Evolutionary conservation across 768 basidiomycete genomes (phyloP), one percentile per base, ranked within the genome.

Genomic region (Agrocybe chaxingu): DNA sequence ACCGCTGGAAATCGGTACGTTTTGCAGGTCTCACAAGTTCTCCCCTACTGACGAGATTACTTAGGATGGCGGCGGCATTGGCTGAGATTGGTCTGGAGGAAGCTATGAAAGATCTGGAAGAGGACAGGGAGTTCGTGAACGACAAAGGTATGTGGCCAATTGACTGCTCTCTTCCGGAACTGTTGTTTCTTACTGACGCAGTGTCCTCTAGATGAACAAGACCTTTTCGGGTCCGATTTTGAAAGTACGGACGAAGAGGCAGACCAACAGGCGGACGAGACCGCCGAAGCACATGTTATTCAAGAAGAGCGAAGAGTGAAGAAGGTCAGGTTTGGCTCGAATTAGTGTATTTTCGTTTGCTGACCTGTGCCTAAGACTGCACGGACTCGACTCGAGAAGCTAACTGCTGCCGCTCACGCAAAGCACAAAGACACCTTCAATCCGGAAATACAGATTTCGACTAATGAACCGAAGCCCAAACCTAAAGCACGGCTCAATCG

Each of bases 221-320:
- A 92, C 59, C 63, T 85, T 7, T 89, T 91, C 52, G 89, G 78
- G 56, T 89, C 87, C 8, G 91, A 93, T 64, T 93, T 94, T 60
- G 87, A 83, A 54, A 89, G 86, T 56, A 92, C 91, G 0, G 91
- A 92, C 51, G 89, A 89, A 37, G 84, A 84, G 52, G 74, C 78
- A 34, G 74, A 66, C 1, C 76, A 78, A n/a, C 76, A 78, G 19
- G 79, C 77, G 8, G 69, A 72, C 12, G 80, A 80, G 4, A 74
- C 69, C 4, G 84, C 72, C 0, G 89, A 92, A 58, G 75, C 68
- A 37, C 70, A 68, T n/a, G 70, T 78, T 3, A 65, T 70, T 32
- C 82, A 85, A 8, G 87, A 89, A 57, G 86, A 89, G 47, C 76
- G 68, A 51, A 71, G 70, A 37, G 66, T 65, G 16, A 69, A 72